Percentiles rank a stretch among this genome's conserved stretches.
These are phyloP conservation scores for Colletotrichum sp. DNA, from an alignment of 2,329 filamentous ascomycete genomes.

Conservation along the genomic window DNA sequence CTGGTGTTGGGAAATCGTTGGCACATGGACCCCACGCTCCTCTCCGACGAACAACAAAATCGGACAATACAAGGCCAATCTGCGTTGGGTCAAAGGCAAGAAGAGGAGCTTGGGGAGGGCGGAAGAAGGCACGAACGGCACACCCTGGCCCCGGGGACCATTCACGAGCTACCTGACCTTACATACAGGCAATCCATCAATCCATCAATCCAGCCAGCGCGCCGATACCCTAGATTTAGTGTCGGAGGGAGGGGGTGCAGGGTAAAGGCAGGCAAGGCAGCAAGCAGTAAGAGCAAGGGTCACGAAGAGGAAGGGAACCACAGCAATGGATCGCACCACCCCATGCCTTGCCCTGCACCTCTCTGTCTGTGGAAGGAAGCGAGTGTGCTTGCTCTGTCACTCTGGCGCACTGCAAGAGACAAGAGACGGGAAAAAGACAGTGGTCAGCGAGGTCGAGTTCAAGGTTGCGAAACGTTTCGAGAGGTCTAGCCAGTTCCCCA, in stretches of 20 bases:
- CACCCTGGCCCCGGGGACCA: not conserved
- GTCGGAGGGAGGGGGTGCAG: not conserved
- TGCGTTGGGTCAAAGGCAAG: not conserved
- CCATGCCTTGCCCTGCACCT: too few species aligned
- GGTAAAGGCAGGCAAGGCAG: not conserved
- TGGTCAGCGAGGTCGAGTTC: conserved; percentile 2
- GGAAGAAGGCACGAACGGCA: not conserved
- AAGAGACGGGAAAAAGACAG: not conserved
- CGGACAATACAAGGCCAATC: conserved; percentile 7
- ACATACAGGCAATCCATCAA: not conserved
- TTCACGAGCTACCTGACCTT: not conserved
- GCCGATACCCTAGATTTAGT: not conserved
- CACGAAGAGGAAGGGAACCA: not conserved
- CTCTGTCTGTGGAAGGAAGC: too few species aligned
- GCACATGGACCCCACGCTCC: not conserved
- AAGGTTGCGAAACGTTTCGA: conserved; percentile 17
- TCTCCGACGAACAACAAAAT: conserved; percentile 2
- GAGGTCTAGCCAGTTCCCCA: conserved; percentile 19
- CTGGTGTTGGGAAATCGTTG: not conserved
- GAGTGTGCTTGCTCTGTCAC: too few species aligned
- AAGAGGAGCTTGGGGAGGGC: not conserved
- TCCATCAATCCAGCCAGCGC: not conserved
- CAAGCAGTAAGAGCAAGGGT: too few species aligned
- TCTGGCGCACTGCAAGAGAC: not conserved
- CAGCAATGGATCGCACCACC: too few species aligned